Evolutionary conservation across 2,329 filamentous ascomycete species (phyloP).

Genomic region (Aspergillus carbonarius): DNA sequence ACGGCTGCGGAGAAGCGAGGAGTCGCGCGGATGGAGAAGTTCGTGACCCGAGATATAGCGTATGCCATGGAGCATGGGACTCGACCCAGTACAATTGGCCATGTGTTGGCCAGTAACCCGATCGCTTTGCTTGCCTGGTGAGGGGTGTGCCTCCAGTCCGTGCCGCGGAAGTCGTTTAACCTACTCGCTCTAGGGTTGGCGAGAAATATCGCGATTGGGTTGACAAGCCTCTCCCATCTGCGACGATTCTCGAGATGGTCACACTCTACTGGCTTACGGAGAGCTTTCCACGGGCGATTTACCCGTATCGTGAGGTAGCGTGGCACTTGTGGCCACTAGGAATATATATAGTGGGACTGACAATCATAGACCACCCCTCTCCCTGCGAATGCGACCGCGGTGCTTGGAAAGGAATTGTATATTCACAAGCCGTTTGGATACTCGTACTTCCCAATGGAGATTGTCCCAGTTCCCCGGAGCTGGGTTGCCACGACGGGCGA

Average conservation of each 20-base stretch:
- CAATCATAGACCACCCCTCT: neutral
- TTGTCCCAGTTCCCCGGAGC: constrained; percentile 40
- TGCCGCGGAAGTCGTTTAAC: neutral
- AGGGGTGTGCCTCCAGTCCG: neutral
- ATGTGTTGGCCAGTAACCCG: neutral
- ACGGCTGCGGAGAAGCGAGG: neutral
- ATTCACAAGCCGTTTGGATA: constrained; percentile 49
- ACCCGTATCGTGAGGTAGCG: constrained; percentile 31
- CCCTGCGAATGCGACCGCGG: neutral
- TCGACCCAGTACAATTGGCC: neutral
- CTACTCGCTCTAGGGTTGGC: constrained; percentile 33
- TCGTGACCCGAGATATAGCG: neutral
- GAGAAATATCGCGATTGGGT: constrained; percentile 42
- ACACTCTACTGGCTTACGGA: constrained; percentile 42
- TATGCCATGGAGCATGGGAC: constrained; percentile 7
- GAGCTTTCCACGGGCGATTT: constrained; percentile 37
- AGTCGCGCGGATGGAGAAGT: neutral
- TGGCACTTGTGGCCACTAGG: neutral
- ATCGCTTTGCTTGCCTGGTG: constrained; percentile 7
- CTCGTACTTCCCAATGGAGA: constrained; percentile 47
- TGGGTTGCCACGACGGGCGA: constrained; percentile 39
- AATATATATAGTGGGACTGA: neutral
- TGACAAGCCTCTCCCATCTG: constrained; percentile 30
- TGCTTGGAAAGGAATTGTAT: constrained; percentile 16
- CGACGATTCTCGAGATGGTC: constrained; percentile 35